These are phyloP conservation scores for Sesbania bispinosa DNA, from an alignment of 306 rosid genomes.

Conservation along the genomic window DNA sequence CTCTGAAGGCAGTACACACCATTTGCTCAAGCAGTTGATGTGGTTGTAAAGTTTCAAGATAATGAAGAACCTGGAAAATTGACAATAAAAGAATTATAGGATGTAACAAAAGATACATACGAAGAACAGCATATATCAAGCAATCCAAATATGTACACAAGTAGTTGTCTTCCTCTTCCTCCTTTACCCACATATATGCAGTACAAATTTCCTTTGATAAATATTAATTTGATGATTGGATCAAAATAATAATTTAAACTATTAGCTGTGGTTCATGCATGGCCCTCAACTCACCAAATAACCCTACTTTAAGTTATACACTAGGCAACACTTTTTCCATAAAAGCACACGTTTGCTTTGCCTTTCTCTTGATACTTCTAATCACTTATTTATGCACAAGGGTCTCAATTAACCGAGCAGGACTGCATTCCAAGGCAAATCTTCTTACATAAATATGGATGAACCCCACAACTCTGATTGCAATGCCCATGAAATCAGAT, in stretches of 20 bases:
- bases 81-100: slow-evolving; percentile 15
- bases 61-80: slow-evolving; percentile 74
- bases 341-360: neutral
- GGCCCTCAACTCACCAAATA: slow-evolving; percentile 11
- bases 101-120: slow-evolving; percentile 10
- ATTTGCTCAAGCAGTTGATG: slow-evolving; percentile 92
- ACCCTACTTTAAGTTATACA: slow-evolving; percentile 2
- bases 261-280: neutral
- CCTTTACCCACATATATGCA: neutral
- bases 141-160: slow-evolving; percentile 4
- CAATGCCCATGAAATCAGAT: slow-evolving; percentile 15
- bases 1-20: slow-evolving; percentile 86
- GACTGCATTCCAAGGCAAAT: slow-evolving; percentile 6
- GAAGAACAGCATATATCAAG: slow-evolving; percentile 10
- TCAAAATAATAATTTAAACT: neutral
- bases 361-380: neutral
- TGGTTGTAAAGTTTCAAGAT: slow-evolving; percentile 80
- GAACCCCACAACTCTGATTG: neutral
- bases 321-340: neutral
- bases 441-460: neutral
- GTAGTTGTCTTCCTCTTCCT: slow-evolving; percentile 1
- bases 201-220: slow-evolving; percentile 3
- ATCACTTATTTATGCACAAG: neutral
- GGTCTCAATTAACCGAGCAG: neutral
- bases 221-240: slow-evolving; percentile 22